Evolutionary conservation across 805 yeast genomes (phyloP).

Genomic region (Cyberlindnera japonica): DNA sequence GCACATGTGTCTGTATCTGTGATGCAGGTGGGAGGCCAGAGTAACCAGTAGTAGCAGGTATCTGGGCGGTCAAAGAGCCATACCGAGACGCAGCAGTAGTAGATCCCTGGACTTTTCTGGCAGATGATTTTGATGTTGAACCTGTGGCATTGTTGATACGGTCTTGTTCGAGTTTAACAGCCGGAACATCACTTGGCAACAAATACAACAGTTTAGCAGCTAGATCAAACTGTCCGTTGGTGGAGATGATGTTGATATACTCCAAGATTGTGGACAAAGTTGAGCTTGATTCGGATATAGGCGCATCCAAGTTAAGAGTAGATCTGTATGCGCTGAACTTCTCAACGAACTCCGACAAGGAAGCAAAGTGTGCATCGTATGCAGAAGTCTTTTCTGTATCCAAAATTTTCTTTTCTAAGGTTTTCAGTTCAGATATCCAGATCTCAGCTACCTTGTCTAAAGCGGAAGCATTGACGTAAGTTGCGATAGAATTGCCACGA

Average conservation of each 20-base stretch:
- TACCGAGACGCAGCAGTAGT: slow-evolving; percentile 17
- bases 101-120: slow-evolving; percentile 15
- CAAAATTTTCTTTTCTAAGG: slow-evolving; percentile 40
- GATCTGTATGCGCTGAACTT: slow-evolving; percentile 75
- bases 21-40: slow-evolving; percentile 5
- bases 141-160: slow-evolving; percentile 70
- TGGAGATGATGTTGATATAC: slow-evolving; percentile 74
- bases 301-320: slow-evolving; percentile 34
- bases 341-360: slow-evolving; percentile 78
- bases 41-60: slow-evolving; percentile 8
- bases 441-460: slow-evolving; percentile 72
- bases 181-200: slow-evolving; percentile 72
- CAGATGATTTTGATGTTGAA: slow-evolving; percentile 24
- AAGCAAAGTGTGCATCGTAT: slow-evolving; percentile 79
- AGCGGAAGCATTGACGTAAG: slow-evolving; percentile 78
- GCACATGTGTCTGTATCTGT: slow-evolving; percentile 8
- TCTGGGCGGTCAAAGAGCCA: slow-evolving; percentile 15
- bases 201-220: slow-evolving; percentile 67
- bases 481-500: slow-evolving; percentile 71
- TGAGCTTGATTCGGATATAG: slow-evolving; percentile 27
- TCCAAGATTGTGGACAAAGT: slow-evolving; percentile 61
- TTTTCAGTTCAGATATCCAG: slow-evolving; percentile 76
- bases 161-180: slow-evolving; percentile 69
- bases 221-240: slow-evolving; percentile 78
- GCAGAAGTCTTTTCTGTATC: slow-evolving; percentile 47